Evolutionary conservation across 768 basidiomycete species (phyloP), one percentile per base, ranked within the genome.

Genomic region (Termitomyces bulborhizus): DNA sequence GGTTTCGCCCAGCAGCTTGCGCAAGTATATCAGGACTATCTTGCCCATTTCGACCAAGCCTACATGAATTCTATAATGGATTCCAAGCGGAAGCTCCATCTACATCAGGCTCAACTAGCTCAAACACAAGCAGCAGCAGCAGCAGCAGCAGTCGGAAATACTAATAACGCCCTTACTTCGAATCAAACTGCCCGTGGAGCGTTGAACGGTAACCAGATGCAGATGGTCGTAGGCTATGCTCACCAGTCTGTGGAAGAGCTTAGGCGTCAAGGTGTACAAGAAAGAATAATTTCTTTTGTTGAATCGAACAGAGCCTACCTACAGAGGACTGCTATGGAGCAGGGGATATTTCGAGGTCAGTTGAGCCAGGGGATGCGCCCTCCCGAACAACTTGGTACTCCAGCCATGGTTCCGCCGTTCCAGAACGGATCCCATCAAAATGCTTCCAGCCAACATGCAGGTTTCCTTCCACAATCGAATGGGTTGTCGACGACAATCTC

Each of bases 1-100:
- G 83, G 69, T 24, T 74, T 80, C 31, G 88, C 85, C 0, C 76
- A 77, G 49, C 81, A 82, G 26, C 69, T 90, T 4, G 75, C 78
- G 1, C 75, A 80, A 58, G 73, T 83, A 26, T 89, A 89, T 69
- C 78, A 79, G 52, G 76, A 79, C 34, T 83, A 78, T 58, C 75
- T 90, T 12, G 58, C 65, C 4, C 61, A 63, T 18, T 88, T 89
- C 62, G 87, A 90, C 63, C 60, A 66, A 15, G 74, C 76, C 39
- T 85, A 86, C 57, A 68, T 80, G 51, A 26, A 62, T 39, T 76
- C 77, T 13, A 66, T 79, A 24, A 58, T 75, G 48, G 71, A 75
- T 1, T 57, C 61, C 36, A 67, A 67, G 42, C 55, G 61, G 46
- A 73, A 70, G 59, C 53, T 57, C 53, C 64, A 66, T 36, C 27